phyloP scores from a whole-genome alignment of 2,329 filamentous ascomycete species.

The Trichoderma brevicompactum region DNA sequence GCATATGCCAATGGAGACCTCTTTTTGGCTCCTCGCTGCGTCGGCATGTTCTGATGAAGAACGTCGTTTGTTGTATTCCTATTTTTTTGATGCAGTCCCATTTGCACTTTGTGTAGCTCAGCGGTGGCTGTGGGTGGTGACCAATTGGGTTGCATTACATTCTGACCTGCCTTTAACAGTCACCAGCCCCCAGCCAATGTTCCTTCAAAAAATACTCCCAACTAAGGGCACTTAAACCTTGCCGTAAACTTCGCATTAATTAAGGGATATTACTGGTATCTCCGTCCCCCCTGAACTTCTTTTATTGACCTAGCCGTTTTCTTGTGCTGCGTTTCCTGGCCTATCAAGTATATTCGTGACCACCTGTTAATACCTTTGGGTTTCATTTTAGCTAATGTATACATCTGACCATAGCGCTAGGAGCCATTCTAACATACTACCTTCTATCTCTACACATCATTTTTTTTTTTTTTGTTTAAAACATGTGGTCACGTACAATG shows the following conservation, averaged over 20 bases:
- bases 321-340: not conserved
- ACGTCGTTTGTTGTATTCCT: too few relatives aligned
- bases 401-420: slow-evolving; percentile 16
- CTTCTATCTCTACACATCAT: not conserved
- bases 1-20: too few relatives aligned
- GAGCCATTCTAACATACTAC: not conserved
- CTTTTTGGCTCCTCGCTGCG: not conserved
- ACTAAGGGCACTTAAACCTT: not conserved
- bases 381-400: slow-evolving; percentile 7
- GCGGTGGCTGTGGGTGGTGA: not conserved
- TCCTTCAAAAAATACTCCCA: not conserved
- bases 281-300: slow-evolving; percentile 4
- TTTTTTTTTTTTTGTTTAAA: not conserved
- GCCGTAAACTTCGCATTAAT: not conserved
- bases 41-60: not conserved
- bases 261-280: not conserved
- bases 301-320: not conserved
- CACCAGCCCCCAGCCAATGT: slow-evolving; percentile 1
- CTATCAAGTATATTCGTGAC: slow-evolving; percentile 17
- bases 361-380: not conserved
- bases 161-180: slow-evolving; percentile 13
- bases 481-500: slow-evolving; percentile 13
- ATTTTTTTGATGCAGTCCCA: not conserved
- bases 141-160: slow-evolving; percentile 19
- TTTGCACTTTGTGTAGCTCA: not conserved